Conservation (phyloP, 2,329 filamentous ascomycete genomes). For the Zalaria sp. region DNA sequence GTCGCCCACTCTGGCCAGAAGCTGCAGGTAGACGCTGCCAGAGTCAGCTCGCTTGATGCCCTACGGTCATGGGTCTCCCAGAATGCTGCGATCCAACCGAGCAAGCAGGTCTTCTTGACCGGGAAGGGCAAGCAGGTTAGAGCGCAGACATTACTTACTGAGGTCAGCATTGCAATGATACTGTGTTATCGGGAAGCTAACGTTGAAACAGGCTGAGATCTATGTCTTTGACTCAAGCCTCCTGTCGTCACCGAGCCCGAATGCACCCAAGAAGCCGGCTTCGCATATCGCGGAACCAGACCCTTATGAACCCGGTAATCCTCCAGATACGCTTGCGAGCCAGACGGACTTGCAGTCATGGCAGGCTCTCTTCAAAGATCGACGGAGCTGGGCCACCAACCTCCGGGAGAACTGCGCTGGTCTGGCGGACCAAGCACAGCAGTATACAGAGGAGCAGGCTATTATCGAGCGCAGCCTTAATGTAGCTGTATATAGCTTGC, state of each 20-base stretch:
- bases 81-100: slow-evolving; percentile 56
- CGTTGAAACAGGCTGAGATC: slow-evolving; percentile 54
- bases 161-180: slow-evolving; percentile 39
- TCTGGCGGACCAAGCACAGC: slow-evolving; percentile 48
- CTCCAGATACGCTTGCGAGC: slow-evolving; percentile 70
- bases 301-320: slow-evolving; percentile 43
- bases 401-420: slow-evolving; percentile 54
- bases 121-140: slow-evolving; percentile 73
- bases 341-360: slow-evolving; percentile 74
- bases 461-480: slow-evolving; percentile 68
- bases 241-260: slow-evolving; percentile 27
- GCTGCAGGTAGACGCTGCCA: slow-evolving; percentile 61
- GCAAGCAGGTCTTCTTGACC: slow-evolving; percentile 79
- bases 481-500: slow-evolving; percentile 74
- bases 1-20: slow-evolving; percentile 87
- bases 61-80: slow-evolving; percentile 69
- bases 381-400: slow-evolving; percentile 64
- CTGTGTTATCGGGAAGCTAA: not conserved
- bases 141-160: slow-evolving; percentile 61
- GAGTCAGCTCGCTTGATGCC: slow-evolving; percentile 68
- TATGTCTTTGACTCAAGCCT: slow-evolving; percentile 75
- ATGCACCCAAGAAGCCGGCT: slow-evolving; percentile 17
- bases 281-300: slow-evolving; percentile 40
- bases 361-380: slow-evolving; percentile 71
- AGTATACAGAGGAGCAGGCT: slow-evolving; percentile 58